phyloP scores from a whole-genome alignment of 2,329 filamentous ascomycete species.

The Aureobasidium sp. region DNA sequence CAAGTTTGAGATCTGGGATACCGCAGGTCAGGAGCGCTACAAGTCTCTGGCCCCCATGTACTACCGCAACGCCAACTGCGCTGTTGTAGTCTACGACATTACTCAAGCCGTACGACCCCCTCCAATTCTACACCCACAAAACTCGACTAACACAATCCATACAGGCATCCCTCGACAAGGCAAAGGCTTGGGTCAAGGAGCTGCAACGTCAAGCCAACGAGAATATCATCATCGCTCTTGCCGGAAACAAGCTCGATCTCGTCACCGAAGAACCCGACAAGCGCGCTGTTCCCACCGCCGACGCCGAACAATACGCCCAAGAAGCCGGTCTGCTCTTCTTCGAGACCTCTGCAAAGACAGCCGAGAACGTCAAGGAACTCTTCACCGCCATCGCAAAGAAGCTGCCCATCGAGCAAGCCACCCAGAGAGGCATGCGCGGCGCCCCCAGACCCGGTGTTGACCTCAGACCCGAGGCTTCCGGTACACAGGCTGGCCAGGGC shows the following conservation, averaged over 20 bases:
- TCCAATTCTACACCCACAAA: background rate
- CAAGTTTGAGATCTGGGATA: constrained; percentile 99
- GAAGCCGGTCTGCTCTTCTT: constrained; percentile 96
- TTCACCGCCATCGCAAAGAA: constrained; percentile 99
- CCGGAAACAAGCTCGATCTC: constrained; percentile 95
- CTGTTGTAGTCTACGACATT: constrained; percentile 98
- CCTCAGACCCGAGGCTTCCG: constrained; percentile 53
- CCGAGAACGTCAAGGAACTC: constrained; percentile 88
- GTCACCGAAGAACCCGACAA: constrained; percentile 93
- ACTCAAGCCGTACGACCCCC: constrained; percentile 77
- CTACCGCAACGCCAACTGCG: constrained; percentile 98
- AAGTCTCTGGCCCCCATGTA: constrained; percentile 99
- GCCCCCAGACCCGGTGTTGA: constrained; percentile 58
- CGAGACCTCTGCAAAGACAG: constrained; percentile 95
- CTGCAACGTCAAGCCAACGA: constrained; percentile 98
- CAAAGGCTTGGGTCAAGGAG: constrained; percentile 98
- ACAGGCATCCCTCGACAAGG: constrained; percentile 94
- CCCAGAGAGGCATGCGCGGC: constrained; percentile 71
- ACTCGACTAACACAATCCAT: background rate
- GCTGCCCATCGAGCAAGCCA: constrained; percentile 88
- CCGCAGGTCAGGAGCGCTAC: constrained; percentile 95
- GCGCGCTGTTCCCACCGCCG: constrained; percentile 78
- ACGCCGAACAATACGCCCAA: constrained; percentile 89
- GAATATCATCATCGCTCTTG: constrained; percentile 97
- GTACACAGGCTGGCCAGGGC: constrained; percentile 47